These are phyloP conservation scores for Pichia thaimueangensis DNA, from an alignment of 805 yeast genomes.

Conservation along the genomic window DNA sequence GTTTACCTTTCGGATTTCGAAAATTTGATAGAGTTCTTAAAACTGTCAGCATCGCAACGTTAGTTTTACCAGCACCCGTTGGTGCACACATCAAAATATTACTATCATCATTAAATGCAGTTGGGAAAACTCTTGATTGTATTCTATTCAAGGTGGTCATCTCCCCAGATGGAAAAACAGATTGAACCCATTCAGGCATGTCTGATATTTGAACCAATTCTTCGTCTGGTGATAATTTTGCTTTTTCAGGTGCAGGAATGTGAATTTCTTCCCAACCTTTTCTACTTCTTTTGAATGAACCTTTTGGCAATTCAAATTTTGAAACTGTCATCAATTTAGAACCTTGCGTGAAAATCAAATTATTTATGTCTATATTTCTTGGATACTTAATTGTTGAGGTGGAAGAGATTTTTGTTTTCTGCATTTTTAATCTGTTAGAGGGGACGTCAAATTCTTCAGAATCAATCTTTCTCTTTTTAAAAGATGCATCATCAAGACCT, in stretches of 20 bases:
- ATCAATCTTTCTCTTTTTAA: constrained; percentile 17
- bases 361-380: constrained; percentile 53
- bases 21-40: constrained; percentile 54
- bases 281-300: constrained; percentile 71
- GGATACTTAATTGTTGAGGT: constrained; percentile 34
- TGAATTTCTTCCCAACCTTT: constrained; percentile 81
- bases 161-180: constrained; percentile 64
- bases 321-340: constrained; percentile 59
- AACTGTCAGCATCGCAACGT: constrained; percentile 84
- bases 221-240: constrained; percentile 28
- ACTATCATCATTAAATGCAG: constrained; percentile 65
- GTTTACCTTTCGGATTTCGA: constrained; percentile 39
- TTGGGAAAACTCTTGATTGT: constrained; percentile 75
- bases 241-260: constrained; percentile 74
- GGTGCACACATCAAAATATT: constrained; percentile 91
- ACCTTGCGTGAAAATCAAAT: constrained; percentile 65
- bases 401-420: neutral
- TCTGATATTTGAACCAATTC: constrained; percentile 49
- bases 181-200: constrained; percentile 78
- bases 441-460: constrained; percentile 8
- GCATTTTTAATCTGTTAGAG: constrained; percentile 12
- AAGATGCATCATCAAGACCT: constrained; percentile 35
- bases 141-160: constrained; percentile 67
- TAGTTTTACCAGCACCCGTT: constrained; percentile 98
- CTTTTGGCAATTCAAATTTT: constrained; percentile 71